Evolutionary conservation across 306 rosid genomes (phyloP).

Genomic region (Gastrolobium villosum): DNA sequence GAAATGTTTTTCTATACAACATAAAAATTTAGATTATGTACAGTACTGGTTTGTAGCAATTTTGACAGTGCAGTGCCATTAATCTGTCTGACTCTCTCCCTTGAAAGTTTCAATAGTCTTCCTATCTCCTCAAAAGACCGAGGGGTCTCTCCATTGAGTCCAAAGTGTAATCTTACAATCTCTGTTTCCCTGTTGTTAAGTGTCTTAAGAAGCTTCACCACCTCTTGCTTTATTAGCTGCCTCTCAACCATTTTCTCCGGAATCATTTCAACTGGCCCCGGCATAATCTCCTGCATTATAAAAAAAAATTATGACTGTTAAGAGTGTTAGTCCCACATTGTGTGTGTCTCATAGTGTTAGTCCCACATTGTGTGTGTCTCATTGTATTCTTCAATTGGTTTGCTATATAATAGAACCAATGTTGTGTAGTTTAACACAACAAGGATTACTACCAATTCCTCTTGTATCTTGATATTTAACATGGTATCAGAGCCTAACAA

Average conservation of each 20-base stretch:
- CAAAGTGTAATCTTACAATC: constrained; percentile 67
- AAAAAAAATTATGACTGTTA: too few relatives aligned
- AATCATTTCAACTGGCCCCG: constrained; percentile 68
- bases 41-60: constrained; percentile 49
- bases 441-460: too few relatives aligned
- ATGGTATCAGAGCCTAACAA: too few relatives aligned
- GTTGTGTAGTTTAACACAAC: too few relatives aligned
- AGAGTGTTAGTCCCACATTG: too few relatives aligned
- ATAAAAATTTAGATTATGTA: constrained; percentile 55
- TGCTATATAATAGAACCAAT: too few relatives aligned
- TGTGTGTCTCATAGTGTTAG: too few relatives aligned
- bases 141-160: constrained; percentile 71
- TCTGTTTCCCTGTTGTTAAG: constrained; percentile 71
- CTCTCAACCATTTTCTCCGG: constrained; percentile 73
- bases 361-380: too few relatives aligned
- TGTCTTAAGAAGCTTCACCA: constrained; percentile 60
- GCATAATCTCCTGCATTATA: constrained; percentile 70
- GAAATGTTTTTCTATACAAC: constrained; percentile 49
- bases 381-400: too few relatives aligned
- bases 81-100: constrained; percentile 78
- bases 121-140: constrained; percentile 76
- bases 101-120: constrained; percentile 63
- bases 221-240: constrained; percentile 61
- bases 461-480: too few relatives aligned
- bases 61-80: constrained; percentile 66